Evolutionary conservation across 768 basidiomycete species (phyloP), one percentile per base, ranked within the genome.

Genomic region (Xerocomus potaroensis): DNA sequence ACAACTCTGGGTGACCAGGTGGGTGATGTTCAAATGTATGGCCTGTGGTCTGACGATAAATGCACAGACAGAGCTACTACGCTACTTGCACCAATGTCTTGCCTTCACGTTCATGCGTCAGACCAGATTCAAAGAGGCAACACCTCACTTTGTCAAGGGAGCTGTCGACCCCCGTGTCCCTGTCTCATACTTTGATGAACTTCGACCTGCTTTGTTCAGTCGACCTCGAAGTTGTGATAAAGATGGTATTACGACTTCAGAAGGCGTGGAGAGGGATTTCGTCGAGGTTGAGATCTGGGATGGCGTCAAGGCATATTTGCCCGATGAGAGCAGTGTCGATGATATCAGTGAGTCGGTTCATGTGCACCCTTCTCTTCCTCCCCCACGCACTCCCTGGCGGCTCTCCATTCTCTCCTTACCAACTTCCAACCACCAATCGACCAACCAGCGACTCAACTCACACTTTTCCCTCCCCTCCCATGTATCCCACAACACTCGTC

Each of bases 41-140:
- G 3, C 22, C 22, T n/a, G 29, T 9, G 18, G n/a, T 12, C 51
- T 57, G 35, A 53, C 43, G 54, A 50, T 30, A n/a, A 33, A 35
- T 39, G 11, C 11, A 22, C 31, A 83, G 76, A 72, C 65, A 10
- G 84, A 87, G 27, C 86, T 87, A 56, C 69, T 92, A 39, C 76
- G 77, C 49, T 90, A 89, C 54, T 74, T 91, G 29, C 88, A 89
- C 61, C 87, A 91, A 55, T 80, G 81, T 27, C 78, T 94, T 43
- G 92, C 88, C 14, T 87, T 87, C 60, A 78, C 83, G 62, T 84
- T 84, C 55, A 75, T 94, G 60, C 63, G 72, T 24, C 87, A 90
- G 62, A 91, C 89, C 0, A 72, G 83, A 41, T 94, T 96, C 61
- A 83, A 87, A 50, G 85, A 90, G 48, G 91, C 92, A 1, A 85